Base-by-base conservation (phyloP, 192 early-diverging fungal genomes). In the Cetraspora pellucida region DNA sequence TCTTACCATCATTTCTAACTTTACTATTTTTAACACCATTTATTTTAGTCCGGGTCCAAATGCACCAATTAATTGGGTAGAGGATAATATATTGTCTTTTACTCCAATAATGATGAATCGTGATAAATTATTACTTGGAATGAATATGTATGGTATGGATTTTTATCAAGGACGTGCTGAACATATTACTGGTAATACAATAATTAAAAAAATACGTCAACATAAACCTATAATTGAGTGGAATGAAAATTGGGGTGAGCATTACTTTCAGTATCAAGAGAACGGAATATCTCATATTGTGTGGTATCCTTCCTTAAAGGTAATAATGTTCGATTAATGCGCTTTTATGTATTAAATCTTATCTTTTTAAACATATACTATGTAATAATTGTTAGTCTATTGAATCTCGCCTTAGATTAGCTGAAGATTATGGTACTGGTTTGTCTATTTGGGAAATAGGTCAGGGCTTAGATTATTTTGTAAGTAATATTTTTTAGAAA, bases 381-480 rank as follows among this genome's bases (percentile, higher is more conserved):
- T 52, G 13, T 52, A 17, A 17, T 10, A 52, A 17, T 70, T 23
- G 0, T 43, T 74, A 78, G 82, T 80, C 77, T 16, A 59, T 83
- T 44, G 50, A 79, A 52, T 54, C 13, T 31, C 54, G 82, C 49
- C 14, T 83, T 44, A 49, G 76, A 6, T 49, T 83, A 13, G 82
- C 82, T 13, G 79, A 83, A 77, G 82, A 83, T 65, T 83, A 80
- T 52, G 49, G 50, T 55, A 78, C 81, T 57, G 82, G 82, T n/a
- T 14, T 84, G n/a, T 67, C 82, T 31, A 58, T 84, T 44, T 84
- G 82, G 80, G 82, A 84, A 75, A 75, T 84, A 19, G 82, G 82
- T 13, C 82, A 84, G 63, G 82, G 82, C 9, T 72, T 84, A 47
- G 82, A 84, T 79, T 79, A 79, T 64, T 84, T 84, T 70, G 82